phyloP scores from a whole-genome alignment of 768 basidiomycete species.

The Hypholoma fasciculare region DNA sequence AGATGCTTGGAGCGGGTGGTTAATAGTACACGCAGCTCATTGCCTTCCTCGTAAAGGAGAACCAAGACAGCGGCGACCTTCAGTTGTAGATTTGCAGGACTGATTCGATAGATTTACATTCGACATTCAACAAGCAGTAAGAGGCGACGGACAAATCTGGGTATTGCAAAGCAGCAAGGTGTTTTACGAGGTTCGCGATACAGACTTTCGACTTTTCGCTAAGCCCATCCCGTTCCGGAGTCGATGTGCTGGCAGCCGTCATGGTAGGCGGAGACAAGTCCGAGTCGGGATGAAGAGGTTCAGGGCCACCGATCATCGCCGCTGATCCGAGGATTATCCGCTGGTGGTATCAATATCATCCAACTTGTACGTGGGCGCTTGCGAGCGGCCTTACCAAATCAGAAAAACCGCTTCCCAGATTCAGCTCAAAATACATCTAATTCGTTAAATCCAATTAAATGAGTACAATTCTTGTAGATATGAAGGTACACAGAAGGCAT shows the following conservation, averaged over 20 bases:
- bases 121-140: slow-evolving; percentile 1
- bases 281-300: no score
- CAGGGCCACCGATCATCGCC: no score
- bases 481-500: neutral
- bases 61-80: slow-evolving; percentile 79
- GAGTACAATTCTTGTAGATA: neutral
- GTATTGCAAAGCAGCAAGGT: slow-evolving; percentile 28
- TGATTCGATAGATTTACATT: slow-evolving; percentile 23
- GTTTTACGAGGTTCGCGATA: slow-evolving; percentile 40
- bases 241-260: slow-evolving; percentile 1
- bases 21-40: slow-evolving; percentile 70
- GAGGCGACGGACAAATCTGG: slow-evolving; percentile 55
- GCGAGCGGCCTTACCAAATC: no score
- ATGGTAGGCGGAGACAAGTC: neutral
- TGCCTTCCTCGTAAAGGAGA: slow-evolving; percentile 71
- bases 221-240: slow-evolving; percentile 24
- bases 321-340: neutral
- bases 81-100: slow-evolving; percentile 28
- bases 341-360: no score
- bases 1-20: slow-evolving; percentile 83
- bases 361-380: no score
- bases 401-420: no score
- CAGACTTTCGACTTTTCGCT: slow-evolving; percentile 27
- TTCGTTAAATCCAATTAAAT: no score
- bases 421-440: no score